These are phyloP conservation scores for Rhododendron mucronatum DNA, from an alignment of 148 eudicot genomes.

Conservation along the genomic window DNA sequence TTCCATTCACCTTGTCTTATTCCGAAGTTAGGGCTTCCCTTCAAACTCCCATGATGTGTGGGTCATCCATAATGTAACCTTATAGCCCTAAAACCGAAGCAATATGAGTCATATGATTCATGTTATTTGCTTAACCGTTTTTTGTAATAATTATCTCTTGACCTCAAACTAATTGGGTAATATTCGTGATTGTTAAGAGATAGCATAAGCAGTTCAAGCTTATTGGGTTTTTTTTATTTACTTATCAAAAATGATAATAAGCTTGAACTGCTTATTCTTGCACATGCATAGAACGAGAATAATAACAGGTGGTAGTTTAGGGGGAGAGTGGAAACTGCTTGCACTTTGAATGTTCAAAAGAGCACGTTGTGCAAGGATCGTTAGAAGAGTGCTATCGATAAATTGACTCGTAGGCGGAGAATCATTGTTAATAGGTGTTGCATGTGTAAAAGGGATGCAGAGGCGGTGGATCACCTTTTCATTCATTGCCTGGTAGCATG, in stretches of 20 bases:
- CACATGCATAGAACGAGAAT: background rate
- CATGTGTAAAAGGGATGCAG: no score
- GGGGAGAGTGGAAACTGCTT: background rate
- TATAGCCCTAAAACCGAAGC: background rate
- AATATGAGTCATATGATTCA: background rate
- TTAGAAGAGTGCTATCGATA: background rate
- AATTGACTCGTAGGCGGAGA: no score
- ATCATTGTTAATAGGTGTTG: no score
- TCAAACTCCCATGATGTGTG: background rate
- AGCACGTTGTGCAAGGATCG: background rate
- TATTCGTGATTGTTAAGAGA: background rate
- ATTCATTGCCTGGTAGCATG: no score
- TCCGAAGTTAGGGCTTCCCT: background rate
- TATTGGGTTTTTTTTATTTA: background rate
- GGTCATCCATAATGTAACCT: background rate
- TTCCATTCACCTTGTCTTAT: background rate
- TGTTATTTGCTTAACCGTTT: background rate
- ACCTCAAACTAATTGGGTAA: background rate
- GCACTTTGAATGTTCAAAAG: background rate
- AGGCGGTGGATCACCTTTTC: no score
- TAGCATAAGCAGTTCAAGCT: background rate
- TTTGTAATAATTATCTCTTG: background rate
- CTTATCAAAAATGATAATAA: background rate
- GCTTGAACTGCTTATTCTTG: background rate
- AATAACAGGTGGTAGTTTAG: background rate